Percentiles rank a stretch among this genome's conserved stretches.
phyloP scores from a whole-genome alignment of 1,284 basidiomycete species.

The Neonothopanus nambi region DNA sequence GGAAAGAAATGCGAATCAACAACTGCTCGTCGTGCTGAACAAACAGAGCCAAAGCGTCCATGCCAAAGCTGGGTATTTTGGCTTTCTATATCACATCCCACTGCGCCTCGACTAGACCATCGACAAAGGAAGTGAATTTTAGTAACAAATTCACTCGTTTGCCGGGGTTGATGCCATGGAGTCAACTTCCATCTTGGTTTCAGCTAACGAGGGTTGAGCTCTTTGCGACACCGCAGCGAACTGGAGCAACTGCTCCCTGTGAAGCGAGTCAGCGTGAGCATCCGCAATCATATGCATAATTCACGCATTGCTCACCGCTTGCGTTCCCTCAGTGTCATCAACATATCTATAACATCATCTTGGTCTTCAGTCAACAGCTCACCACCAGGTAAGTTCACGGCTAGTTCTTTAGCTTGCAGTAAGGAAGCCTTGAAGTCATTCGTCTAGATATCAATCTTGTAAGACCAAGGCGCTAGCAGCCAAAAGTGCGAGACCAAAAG shows the following conservation, averaged over 20 bases:
- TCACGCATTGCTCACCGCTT: constrained; percentile 46
- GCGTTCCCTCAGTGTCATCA: constrained; percentile 55
- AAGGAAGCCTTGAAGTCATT: constrained; percentile 63
- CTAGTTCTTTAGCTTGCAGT: constrained; percentile 56
- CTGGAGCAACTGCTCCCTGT: constrained; percentile 35
- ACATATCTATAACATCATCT: constrained; percentile 63
- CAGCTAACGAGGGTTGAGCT: constrained; percentile 22
- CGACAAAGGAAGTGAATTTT: too few relatives aligned
- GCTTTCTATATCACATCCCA: too few relatives aligned
- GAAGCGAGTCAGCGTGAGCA: neutral
- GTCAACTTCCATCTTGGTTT: constrained; percentile 48
- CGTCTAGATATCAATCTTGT: constrained; percentile 41
- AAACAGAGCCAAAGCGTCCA: too few relatives aligned
- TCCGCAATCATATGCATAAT: too few relatives aligned
- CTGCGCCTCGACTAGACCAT: too few relatives aligned
- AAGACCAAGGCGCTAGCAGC: neutral
- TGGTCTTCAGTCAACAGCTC: constrained; percentile 65
- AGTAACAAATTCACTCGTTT: too few relatives aligned
- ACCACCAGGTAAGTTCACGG: constrained; percentile 59
- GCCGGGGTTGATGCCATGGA: constrained; percentile 54
- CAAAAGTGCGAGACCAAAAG: neutral
- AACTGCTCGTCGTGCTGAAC: neutral
- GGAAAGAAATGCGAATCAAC: neutral
- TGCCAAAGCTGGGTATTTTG: too few relatives aligned
- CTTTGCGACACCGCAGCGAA: constrained; percentile 32